These are phyloP conservation scores for Carallia brachiata DNA, from an alignment of 345 rosid genomes.

Conservation along the genomic window DNA sequence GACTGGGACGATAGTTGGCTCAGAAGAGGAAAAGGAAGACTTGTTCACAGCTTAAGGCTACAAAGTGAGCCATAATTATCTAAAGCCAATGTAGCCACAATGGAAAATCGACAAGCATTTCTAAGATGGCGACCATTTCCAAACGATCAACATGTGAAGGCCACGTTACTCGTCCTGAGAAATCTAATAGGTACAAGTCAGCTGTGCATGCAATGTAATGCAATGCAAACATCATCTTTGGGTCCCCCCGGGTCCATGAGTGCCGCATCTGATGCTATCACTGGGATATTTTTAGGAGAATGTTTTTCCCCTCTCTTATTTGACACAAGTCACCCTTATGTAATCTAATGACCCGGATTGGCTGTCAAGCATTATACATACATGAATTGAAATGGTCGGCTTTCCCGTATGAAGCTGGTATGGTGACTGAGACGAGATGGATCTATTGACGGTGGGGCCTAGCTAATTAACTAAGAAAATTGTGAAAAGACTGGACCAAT, in stretches of 20 bases:
- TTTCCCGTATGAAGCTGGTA: too few species aligned
- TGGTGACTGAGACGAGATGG: too few species aligned
- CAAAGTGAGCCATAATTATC: neutral
- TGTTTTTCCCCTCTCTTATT: neutral
- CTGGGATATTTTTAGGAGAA: neutral
- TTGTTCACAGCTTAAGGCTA: conserved; percentile 15
- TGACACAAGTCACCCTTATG: neutral
- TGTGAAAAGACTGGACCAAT: too few species aligned
- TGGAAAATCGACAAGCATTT: neutral
- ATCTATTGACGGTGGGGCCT: too few species aligned
- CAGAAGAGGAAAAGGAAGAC: too few species aligned
- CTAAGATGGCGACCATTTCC: conserved; percentile 16
- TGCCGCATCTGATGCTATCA: too few species aligned
- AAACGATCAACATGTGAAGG: conserved; percentile 39
- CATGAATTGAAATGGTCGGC: too few species aligned
- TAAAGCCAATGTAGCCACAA: neutral
- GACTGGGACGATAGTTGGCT: too few species aligned
- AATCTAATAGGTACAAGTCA: conserved; percentile 22
- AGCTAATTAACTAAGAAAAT: too few species aligned
- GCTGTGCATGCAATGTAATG: neutral
- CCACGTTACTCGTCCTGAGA: conserved; percentile 44
- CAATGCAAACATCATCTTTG: neutral
- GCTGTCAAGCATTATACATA: too few species aligned
- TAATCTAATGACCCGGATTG: too few species aligned
- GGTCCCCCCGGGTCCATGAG: too few species aligned